Evolutionary conservation across 1,139 yeast genomes (phyloP).

Genomic region (Pichia sp.): DNA sequence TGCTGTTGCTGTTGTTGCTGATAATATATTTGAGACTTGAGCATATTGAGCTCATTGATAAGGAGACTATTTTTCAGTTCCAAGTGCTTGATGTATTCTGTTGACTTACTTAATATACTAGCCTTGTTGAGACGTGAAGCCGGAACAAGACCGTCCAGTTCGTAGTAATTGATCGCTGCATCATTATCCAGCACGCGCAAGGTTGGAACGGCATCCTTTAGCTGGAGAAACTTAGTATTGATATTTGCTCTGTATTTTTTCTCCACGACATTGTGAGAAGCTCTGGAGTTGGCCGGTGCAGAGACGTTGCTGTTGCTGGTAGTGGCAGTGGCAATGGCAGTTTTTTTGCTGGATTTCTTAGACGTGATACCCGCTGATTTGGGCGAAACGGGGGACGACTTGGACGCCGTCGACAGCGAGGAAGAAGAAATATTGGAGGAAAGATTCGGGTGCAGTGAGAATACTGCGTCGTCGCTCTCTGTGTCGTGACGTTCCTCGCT

Average conservation of each 20-base stretch:
- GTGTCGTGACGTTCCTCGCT: no score
- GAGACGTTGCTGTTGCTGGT: no score
- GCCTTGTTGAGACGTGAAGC: slow-evolving; percentile 86
- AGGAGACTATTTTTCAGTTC: slow-evolving; percentile 60
- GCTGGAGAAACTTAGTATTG: slow-evolving; percentile 56
- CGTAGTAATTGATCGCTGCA: slow-evolving; percentile 21
- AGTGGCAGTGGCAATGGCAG: no score
- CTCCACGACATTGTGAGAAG: slow-evolving; percentile 64
- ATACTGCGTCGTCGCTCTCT: no score
- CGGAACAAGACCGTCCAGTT: slow-evolving; percentile 81
- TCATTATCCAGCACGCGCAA: slow-evolving; percentile 38
- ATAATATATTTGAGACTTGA: slow-evolving; percentile 9
- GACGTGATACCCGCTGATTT: no score
- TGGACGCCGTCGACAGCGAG: no score
- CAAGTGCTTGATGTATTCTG: slow-evolving; percentile 81
- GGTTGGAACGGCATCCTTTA: slow-evolving; percentile 68
- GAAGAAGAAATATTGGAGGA: no score
- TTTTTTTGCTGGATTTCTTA: no score
- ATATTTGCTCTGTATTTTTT: slow-evolving; percentile 70
- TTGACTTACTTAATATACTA: slow-evolving; percentile 78
- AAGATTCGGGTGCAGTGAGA: no score
- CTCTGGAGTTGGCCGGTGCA: no score
- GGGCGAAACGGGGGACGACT: no score
- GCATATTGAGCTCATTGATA: slow-evolving; percentile 36
- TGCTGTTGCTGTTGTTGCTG: slow-evolving; percentile 1